Evolutionary conservation across 768 basidiomycete genomes (phyloP).

Genomic region (Mycena vulgaris): DNA sequence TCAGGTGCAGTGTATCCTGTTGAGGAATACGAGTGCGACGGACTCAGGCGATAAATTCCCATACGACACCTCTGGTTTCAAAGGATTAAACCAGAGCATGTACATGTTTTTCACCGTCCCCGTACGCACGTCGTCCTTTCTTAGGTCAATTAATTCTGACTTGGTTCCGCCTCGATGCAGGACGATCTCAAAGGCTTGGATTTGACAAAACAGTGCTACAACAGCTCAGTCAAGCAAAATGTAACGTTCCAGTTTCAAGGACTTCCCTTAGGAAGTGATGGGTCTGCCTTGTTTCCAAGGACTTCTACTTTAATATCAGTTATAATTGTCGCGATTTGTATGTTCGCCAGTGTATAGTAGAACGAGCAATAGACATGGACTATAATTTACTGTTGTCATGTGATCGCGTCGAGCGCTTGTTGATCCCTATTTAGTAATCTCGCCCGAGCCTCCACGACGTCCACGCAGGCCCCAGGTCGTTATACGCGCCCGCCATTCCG

Average conservation of each 20-base stretch:
- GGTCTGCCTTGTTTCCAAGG: slow-evolving; percentile 2
- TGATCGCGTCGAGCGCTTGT: slow-evolving; percentile 8
- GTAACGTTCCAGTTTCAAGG: slow-evolving; percentile 29
- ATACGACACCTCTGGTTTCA: slow-evolving; percentile 49
- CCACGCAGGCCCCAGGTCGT: slow-evolving; percentile 23
- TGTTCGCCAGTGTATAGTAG: slow-evolving; percentile 1
- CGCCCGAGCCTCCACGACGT: not conserved
- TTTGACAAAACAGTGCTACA: slow-evolving; percentile 29
- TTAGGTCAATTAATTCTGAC: not conserved
- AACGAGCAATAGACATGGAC: no score
- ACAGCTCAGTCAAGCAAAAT: slow-evolving; percentile 30
- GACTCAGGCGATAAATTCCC: slow-evolving; percentile 50
- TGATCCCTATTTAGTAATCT: not conserved
- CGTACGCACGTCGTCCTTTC: not conserved
- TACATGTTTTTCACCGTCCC: slow-evolving; percentile 45
- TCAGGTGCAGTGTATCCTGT: slow-evolving; percentile 46
- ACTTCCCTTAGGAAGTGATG: slow-evolving; percentile 28
- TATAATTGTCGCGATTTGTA: not conserved
- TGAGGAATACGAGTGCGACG: slow-evolving; percentile 52
- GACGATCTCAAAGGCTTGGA: slow-evolving; percentile 29
- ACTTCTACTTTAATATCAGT: not conserved
- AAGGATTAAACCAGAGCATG: slow-evolving; percentile 46
- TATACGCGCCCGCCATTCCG: slow-evolving; percentile 57
- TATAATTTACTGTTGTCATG: not conserved
- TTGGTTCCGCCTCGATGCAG: not conserved